Conservation (phyloP, 2,329 filamentous ascomycete species). For the Pseudopyricularia cyperi region DNA sequence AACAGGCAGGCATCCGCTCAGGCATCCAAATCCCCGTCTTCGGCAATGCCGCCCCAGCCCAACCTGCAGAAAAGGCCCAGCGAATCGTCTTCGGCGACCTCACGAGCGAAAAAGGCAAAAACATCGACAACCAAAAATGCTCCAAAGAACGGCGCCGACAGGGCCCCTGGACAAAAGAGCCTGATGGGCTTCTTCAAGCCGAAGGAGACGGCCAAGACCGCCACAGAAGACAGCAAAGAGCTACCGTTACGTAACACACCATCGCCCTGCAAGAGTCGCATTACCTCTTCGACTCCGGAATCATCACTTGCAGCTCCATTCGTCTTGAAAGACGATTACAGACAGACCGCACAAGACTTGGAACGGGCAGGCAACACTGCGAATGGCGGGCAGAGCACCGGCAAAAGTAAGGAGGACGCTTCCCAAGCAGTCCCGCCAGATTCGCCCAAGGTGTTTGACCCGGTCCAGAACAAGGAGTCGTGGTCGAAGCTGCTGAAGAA, state of each 20-base stretch:
- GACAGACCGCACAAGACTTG: background rate
- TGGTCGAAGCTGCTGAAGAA: constrained; percentile 79
- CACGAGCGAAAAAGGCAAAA: constrained; percentile 30
- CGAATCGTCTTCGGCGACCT: constrained; percentile 4
- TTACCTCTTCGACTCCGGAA: background rate
- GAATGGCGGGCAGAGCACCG: background rate
- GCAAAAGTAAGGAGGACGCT: constrained; percentile 7
- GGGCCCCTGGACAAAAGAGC: background rate
- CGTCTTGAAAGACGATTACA: background rate
- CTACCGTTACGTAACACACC: background rate
- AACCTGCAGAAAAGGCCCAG: background rate
- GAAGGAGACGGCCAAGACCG: background rate
- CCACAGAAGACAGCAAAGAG: background rate
- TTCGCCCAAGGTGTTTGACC: constrained; percentile 41
- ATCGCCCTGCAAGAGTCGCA: background rate
- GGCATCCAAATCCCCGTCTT: background rate
- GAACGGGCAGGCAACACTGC: background rate
- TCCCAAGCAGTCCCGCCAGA: constrained; percentile 1
- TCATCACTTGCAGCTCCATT: background rate
- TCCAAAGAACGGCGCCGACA: background rate
- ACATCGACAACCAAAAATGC: constrained; percentile 3
- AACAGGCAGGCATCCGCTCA: background rate
- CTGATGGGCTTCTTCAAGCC: constrained; percentile 1
- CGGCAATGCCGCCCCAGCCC: background rate
- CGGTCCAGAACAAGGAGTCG: constrained; percentile 61